Evolutionary conservation across 108 stramenopile species (phyloP).

Genomic region (Conticribra guillardii): DNA sequence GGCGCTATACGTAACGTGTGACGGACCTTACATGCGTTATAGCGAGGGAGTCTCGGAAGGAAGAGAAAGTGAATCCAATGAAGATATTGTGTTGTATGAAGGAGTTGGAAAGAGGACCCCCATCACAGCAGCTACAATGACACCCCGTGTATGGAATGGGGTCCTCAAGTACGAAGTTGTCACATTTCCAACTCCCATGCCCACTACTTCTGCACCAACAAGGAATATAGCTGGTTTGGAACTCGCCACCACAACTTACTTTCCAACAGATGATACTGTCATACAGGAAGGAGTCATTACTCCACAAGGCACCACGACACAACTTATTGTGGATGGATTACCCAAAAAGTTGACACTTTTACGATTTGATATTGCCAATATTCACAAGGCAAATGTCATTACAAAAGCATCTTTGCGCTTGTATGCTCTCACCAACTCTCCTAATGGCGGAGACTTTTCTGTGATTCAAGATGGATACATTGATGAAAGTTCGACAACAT

Average conservation of each 20-base stretch:
- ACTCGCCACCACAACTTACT: background rate
- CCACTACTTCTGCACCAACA: background rate
- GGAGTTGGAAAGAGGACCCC: constrained; percentile 26
- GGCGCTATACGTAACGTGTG: constrained; percentile 28
- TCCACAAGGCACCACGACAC: background rate
- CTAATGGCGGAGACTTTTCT: constrained; percentile 10
- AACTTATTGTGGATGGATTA: constrained; percentile 27
- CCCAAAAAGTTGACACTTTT: constrained; percentile 19
- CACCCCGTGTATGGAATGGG: background rate
- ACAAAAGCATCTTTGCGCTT: constrained; percentile 14
- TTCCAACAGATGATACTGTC: background rate
- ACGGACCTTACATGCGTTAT: constrained; percentile 24
- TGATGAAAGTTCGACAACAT: constrained; percentile 8
- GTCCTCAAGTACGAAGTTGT: background rate
- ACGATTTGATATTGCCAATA: constrained; percentile 24
- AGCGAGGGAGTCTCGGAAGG: constrained; percentile 19
- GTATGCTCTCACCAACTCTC: constrained; percentile 25
- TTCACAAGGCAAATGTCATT: constrained; percentile 8
- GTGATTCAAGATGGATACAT: constrained; percentile 10
- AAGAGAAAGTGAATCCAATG: constrained; percentile 16
- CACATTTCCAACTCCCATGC: background rate
- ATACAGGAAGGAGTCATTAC: background rate
- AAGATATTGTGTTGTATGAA: constrained; percentile 23
- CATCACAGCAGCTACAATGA: background rate
- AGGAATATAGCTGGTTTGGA: background rate